Conservation (phyloP, 345 rosid species). For the Hypericum perforatum region DNA sequence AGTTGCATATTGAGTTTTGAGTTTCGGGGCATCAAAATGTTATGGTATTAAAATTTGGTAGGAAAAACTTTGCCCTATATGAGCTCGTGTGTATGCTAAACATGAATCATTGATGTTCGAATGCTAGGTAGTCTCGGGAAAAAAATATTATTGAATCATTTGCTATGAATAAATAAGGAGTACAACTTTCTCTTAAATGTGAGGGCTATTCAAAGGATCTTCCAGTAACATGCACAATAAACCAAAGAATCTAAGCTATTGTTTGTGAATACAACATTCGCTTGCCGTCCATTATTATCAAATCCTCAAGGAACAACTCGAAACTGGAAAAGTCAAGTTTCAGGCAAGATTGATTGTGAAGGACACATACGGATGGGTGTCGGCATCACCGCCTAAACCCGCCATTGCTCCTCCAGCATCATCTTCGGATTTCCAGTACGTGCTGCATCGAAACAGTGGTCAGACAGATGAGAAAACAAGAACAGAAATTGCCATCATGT, state of each 20-base stretch:
- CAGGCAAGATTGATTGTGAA: constrained; percentile 84
- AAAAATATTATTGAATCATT: too few relatives aligned
- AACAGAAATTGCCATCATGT: background rate
- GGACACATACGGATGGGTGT: constrained; percentile 73
- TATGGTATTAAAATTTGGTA: too few relatives aligned
- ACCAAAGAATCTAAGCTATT: constrained; percentile 31
- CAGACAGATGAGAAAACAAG: constrained; percentile 5
- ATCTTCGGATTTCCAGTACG: constrained; percentile 85
- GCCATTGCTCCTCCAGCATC: constrained; percentile 65
- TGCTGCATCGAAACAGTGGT: constrained; percentile 34
- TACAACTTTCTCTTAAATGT: too few relatives aligned
- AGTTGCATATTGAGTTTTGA: too few relatives aligned
- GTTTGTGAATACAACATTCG: constrained; percentile 25
- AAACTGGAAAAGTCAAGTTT: constrained; percentile 13
- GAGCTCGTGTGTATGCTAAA: too few relatives aligned
- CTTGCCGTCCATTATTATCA: constrained; percentile 20
- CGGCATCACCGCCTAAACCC: constrained; percentile 74
- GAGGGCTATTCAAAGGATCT: too few relatives aligned
- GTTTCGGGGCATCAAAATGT: too few relatives aligned
- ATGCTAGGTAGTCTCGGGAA: too few relatives aligned
- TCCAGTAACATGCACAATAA: background rate
- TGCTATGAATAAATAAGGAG: too few relatives aligned
- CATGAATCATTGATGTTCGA: too few relatives aligned
- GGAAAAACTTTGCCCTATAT: too few relatives aligned
- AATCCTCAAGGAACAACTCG: constrained; percentile 12